phyloP scores from a whole-genome alignment of 441 rosid genomes.

The Euphorbia neoarborescens region DNA sequence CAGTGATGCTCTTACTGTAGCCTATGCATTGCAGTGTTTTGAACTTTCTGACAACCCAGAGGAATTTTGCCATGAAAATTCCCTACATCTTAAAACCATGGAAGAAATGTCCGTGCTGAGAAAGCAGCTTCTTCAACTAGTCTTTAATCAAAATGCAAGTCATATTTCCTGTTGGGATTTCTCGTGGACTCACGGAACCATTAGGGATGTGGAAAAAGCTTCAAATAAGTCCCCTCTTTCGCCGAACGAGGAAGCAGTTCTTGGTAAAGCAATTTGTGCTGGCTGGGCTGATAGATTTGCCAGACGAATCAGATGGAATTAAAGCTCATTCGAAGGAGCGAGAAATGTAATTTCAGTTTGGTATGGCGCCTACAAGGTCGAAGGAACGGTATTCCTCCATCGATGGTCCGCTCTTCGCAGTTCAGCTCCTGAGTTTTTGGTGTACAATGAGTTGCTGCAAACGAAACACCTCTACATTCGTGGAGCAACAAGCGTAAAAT shows the following conservation, averaged over 20 bases:
- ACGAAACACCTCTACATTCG: conserved; percentile 77
- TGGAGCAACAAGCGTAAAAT: conserved; percentile 65
- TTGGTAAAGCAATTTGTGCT: conserved; percentile 75
- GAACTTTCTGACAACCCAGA: conserved; percentile 41
- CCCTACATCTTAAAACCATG: conserved; percentile 68
- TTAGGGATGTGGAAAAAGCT: conserved; percentile 51
- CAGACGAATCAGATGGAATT: conserved; percentile 35
- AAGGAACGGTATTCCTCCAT: conserved; percentile 68
- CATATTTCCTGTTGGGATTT: conserved; percentile 34
- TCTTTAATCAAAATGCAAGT: conserved; percentile 40
- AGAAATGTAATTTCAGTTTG: conserved; percentile 42
- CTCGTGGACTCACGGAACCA: conserved; percentile 63
- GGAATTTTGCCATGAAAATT: conserved; percentile 52
- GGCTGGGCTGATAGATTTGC: conserved; percentile 99
- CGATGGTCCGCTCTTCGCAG: conserved; percentile 58
- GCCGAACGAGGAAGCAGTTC: conserved; percentile 59
- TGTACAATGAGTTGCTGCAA: conserved; percentile 60
- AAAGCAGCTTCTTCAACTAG: conserved; percentile 67
- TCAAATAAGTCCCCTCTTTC: conserved; percentile 56
- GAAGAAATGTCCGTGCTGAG: conserved; percentile 85
- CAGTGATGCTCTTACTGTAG: conserved; percentile 70
- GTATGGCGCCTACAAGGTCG: conserved; percentile 60
- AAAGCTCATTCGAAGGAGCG: conserved; percentile 31
- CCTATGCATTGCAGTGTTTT: conserved; percentile 63
- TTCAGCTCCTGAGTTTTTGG: conserved; percentile 75